Base-by-base conservation (phyloP, 345 rosid genomes). In the Dimocarpus longan region DNA sequence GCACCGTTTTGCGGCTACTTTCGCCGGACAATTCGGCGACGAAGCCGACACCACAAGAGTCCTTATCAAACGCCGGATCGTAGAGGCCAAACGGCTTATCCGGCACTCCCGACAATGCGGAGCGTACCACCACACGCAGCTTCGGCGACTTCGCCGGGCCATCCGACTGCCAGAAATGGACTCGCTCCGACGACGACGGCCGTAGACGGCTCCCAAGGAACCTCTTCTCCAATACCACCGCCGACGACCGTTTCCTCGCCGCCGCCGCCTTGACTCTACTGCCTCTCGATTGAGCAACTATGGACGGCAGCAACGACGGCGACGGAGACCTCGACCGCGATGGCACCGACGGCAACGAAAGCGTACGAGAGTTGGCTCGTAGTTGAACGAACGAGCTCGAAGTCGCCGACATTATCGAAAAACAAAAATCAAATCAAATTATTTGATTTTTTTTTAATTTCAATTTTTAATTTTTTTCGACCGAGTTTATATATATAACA, bases 11-110 rank as follows among this genome's bases (percentile, higher is more conserved):
- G 40, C 98, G 99, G 88, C 89, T 92, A 83, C 87, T 77, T 37
- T 92, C 91, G 57, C 98, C 93, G 42, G 99, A 97, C 70, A 97
- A 80, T 79, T 97, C 98, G 4, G 99, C 99, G 1, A 94, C 98
- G 37, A 97, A 97, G 63, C 99, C 99, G 60, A 97, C 99, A 59
- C 99, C 99, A 68, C 99, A 97, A 5, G 99, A 94, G 82, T 97
- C 99, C 87, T 94, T 97, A 79, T 97, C 99, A 56, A 85, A 89
- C 18, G 93, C 84, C 48, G 99, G 98, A 81, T 97, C 98, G 65
- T 97, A 97, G 0, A 97, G 94, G 56, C 99, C 99, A 0, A 94
- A 93, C 16, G 99, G 98, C 87, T 94, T 94, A 86, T 91, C 98
- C 43, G 99, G 99, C 37, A 88, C 93, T 26, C 88, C 91, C 8